phyloP scores from a whole-genome alignment of 139 green algal genomes.

The Auxenochlorella pyrenoidosa region DNA sequence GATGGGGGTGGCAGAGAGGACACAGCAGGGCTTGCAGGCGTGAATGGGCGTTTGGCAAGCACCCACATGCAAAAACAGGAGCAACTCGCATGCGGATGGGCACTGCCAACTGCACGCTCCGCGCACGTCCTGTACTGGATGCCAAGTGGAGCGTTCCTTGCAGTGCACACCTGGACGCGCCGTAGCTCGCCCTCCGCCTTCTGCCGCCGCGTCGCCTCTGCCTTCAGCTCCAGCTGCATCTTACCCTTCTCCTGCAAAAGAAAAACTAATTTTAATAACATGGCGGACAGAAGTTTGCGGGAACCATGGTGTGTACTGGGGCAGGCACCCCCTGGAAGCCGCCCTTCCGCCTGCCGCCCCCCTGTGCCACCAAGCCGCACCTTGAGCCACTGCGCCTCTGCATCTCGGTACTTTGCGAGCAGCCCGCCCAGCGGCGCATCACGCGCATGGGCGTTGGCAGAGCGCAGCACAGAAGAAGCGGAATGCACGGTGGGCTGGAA shows the following conservation, averaged over 20 bases:
- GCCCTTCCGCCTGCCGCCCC: neutral
- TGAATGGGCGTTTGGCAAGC: neutral
- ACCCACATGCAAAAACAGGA: no score
- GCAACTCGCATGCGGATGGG: no score
- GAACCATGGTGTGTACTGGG: neutral
- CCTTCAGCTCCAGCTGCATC: neutral
- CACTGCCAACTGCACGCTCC: no score
- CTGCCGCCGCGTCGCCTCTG: neutral
- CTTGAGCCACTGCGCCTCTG: conserved; percentile 25
- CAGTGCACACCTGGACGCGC: neutral
- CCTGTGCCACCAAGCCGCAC: neutral
- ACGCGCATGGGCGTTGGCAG: neutral
- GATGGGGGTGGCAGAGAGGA: neutral
- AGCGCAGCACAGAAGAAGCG: neutral
- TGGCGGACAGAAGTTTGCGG: neutral
- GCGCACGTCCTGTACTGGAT: no score
- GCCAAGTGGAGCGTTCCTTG: no score
- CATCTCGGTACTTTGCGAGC: conserved; percentile 18
- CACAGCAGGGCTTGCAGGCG: neutral
- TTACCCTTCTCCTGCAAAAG: conserved; percentile 24
- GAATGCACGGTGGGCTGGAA: conserved; percentile 7
- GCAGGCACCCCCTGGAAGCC: neutral
- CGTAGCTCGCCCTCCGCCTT: conserved; percentile 33
- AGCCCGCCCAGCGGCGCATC: conserved; percentile 3
- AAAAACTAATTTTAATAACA: neutral